These are phyloP conservation scores for Auriscalpium orientale DNA, from an alignment of 768 basidiomycete species.

Conservation along the genomic window DNA sequence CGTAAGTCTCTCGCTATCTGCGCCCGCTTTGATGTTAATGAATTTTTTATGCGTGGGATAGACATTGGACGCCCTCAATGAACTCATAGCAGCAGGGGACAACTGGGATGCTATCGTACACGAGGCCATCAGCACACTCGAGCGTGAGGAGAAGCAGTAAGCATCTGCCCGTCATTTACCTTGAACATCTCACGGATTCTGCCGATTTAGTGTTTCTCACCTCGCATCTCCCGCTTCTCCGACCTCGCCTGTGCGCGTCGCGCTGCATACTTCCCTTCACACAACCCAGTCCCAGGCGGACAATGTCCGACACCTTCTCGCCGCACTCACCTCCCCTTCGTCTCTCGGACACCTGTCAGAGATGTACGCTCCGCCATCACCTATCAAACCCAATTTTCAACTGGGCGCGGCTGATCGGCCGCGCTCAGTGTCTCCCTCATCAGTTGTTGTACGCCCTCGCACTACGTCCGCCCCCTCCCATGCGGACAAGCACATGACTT, in stretches of 20 bases:
- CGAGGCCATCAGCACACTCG: constrained; percentile 56
- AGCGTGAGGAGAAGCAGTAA: constrained; percentile 65
- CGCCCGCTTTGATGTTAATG: background rate
- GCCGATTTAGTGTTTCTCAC: constrained; percentile 25
- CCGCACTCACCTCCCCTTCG: constrained; percentile 63
- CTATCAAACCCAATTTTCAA: constrained; percentile 26
- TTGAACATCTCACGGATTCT: no score
- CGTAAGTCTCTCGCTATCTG: background rate
- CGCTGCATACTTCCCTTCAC: constrained; percentile 66
- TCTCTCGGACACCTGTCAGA: constrained; percentile 74
- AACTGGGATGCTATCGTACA: constrained; percentile 71
- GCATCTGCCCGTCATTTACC: background rate
- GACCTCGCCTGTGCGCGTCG: constrained; percentile 52
- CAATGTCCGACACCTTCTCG: constrained; percentile 70
- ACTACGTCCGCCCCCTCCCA: constrained; percentile 21
- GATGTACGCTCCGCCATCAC: constrained; percentile 84
- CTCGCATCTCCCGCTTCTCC: constrained; percentile 40
- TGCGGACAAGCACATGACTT: constrained; percentile 56
- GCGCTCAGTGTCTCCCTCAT: constrained; percentile 38
- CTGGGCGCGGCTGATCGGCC: constrained; percentile 24
- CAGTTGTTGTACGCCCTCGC: constrained; percentile 12
- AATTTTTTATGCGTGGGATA: constrained; percentile 18
- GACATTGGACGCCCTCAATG: constrained; percentile 60
- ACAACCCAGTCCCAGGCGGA: constrained; percentile 77
- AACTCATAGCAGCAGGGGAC: constrained; percentile 58